These are phyloP conservation scores for Phylloboletellus chloephorus DNA, from an alignment of 1,284 basidiomycete species.

Conservation along the genomic window DNA sequence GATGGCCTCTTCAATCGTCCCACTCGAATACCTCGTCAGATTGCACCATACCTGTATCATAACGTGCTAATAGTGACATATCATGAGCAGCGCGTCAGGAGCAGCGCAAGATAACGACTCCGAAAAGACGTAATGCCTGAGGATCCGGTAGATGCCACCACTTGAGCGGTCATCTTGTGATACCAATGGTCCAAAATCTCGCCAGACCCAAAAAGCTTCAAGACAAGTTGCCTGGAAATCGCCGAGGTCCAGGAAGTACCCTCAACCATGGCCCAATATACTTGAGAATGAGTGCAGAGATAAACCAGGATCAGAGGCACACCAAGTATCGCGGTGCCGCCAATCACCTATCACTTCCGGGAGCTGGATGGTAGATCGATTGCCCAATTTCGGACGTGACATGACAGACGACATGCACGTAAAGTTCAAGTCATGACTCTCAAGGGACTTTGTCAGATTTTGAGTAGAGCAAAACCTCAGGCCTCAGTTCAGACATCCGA, in stretches of 20 bases:
- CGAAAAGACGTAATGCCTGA: constrained; percentile 1
- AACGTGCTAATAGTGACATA: constrained; percentile 20
- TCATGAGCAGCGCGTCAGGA: constrained; percentile 4
- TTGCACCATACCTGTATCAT: constrained; percentile 29
- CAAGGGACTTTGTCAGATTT: neutral
- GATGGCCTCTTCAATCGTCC: constrained; percentile 2
- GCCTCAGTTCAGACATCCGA: neutral
- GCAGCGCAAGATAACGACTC: neutral
- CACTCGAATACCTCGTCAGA: constrained; percentile 18
- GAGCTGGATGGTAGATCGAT: neutral
- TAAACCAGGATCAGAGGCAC: neutral
- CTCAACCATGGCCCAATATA: neutral
- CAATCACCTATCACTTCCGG: too few species aligned
- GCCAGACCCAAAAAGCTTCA: neutral
- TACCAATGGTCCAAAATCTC: neutral
- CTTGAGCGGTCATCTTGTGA: constrained; percentile 1
- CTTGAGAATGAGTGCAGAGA: neutral
- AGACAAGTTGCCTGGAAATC: too few species aligned
- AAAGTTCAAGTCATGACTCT: neutral
- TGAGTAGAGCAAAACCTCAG: neutral
- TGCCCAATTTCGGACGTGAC: neutral
- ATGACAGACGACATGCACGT: neutral
- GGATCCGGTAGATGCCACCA: neutral
- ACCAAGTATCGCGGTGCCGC: neutral
- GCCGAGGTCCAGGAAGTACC: neutral